Evolutionary conservation across 345 rosid genomes (phyloP).

Genomic region (Populus simonii): DNA sequence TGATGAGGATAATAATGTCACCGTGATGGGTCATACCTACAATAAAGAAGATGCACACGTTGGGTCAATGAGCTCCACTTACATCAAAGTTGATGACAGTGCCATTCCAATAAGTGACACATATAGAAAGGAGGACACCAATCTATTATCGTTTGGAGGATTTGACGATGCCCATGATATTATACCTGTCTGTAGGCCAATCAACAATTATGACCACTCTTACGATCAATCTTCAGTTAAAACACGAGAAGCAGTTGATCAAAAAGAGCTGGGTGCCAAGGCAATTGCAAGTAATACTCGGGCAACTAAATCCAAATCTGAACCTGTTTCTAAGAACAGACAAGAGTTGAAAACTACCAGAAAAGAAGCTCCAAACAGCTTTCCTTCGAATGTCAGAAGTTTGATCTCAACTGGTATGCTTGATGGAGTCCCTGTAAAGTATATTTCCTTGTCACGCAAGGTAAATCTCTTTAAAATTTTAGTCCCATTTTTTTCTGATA

Average conservation of each 20-base stretch:
- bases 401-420: conserved; percentile 92
- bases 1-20: conserved; percentile 44
- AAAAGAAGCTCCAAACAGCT: conserved; percentile 83
- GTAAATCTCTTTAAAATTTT: conserved; percentile 34
- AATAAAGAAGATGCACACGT: conserved; percentile 30
- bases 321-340: conserved; percentile 52
- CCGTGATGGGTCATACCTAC: conserved; percentile 45
- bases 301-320: conserved; percentile 45
- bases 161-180: conserved; percentile 48
- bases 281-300: conserved; percentile 28
- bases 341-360: conserved; percentile 48
- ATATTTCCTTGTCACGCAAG: conserved; percentile 71
- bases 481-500: neutral
- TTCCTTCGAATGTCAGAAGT: conserved; percentile 92
- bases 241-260: conserved; percentile 37
- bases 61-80: conserved; percentile 27
- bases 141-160: conserved; percentile 58
- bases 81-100: conserved; percentile 34
- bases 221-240: conserved; percentile 43
- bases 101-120: conserved; percentile 28
- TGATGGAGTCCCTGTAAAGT: conserved; percentile 86
- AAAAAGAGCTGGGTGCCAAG: conserved; percentile 36
- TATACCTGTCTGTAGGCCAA: conserved; percentile 39
- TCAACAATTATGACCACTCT: conserved; percentile 43
- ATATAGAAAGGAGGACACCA: conserved; percentile 51